Conservation (phyloP, 306 rosid species). For the Prosopis cineraria region DNA sequence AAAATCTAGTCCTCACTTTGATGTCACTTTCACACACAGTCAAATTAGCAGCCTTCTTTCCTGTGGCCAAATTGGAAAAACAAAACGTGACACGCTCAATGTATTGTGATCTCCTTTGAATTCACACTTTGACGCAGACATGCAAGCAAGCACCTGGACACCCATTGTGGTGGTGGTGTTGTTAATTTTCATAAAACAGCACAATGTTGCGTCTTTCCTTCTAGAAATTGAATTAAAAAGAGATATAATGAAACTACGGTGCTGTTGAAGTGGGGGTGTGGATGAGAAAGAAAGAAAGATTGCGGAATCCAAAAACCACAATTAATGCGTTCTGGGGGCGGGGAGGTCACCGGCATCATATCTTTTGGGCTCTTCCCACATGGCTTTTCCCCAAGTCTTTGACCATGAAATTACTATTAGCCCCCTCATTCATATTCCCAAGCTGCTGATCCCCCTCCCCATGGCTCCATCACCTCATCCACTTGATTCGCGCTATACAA, state of each 20-base stretch:
- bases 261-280: neutral
- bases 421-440: neutral
- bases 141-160: neutral
- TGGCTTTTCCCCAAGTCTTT: neutral
- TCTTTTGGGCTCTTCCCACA: conserved; percentile 31
- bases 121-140: neutral
- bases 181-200: neutral
- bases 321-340: conserved; percentile 36
- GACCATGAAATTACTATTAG: neutral
- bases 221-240: neutral
- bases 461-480: no score
- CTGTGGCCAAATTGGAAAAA: neutral
- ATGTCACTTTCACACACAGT: no score
- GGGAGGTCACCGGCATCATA: conserved; percentile 13
- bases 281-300: neutral
- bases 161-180: no score
- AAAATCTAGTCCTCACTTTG: no score
- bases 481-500: no score
- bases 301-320: conserved; percentile 33
- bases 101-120: neutral
- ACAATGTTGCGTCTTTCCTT: neutral
- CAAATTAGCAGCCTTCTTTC: neutral
- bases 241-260: neutral
- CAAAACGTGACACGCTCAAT: neutral
- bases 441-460: no score